These are phyloP conservation scores for Dujonia santamariae DNA, from an alignment of 1,139 yeast genomes.

Conservation along the genomic window DNA sequence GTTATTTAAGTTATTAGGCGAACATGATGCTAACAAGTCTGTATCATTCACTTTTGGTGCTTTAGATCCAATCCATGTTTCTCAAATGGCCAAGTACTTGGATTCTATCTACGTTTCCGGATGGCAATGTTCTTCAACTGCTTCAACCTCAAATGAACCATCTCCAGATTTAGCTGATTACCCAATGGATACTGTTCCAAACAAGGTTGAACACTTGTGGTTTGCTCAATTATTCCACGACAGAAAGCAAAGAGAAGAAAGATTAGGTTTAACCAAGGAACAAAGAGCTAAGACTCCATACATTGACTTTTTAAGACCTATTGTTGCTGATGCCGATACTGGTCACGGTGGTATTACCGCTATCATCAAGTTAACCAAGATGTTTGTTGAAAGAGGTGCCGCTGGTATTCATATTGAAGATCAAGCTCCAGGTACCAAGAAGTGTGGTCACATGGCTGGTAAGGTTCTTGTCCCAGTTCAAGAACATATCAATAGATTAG, in stretches of 20 bases:
- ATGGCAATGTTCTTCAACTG: conserved; percentile 98
- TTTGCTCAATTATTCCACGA: conserved; percentile 97
- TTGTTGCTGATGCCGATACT: conserved; percentile 96
- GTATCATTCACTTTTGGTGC: conserved; percentile 95
- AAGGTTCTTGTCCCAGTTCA: conserved; percentile 96
- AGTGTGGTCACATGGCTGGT: conserved; percentile 99
- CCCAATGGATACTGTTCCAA: conserved; percentile 98
- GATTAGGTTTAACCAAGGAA: conserved; percentile 55
- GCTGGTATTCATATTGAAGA: conserved; percentile 99
- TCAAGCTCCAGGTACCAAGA: conserved; percentile 98
- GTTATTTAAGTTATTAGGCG: conserved; percentile 62
- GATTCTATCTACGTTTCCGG: conserved; percentile 95
- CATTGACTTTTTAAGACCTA: conserved; percentile 88
- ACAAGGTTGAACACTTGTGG: conserved; percentile 95
- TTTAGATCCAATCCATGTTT: conserved; percentile 90
- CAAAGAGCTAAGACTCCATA: conserved; percentile 64
- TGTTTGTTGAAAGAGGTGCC: conserved; percentile 97
- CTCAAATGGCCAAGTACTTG: conserved; percentile 94
- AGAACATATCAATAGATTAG: conserved; percentile 92
- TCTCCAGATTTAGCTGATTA: conserved; percentile 98
- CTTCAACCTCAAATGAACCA: conserved; percentile 95
- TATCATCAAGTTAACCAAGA: conserved; percentile 88
- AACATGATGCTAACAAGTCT: conserved; percentile 72
- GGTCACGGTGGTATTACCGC: conserved; percentile 99
- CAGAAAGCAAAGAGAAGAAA: conserved; percentile 90